Conservation (phyloP, 75 land plant genomes). For the Sequoiadendron giganteum region DNA sequence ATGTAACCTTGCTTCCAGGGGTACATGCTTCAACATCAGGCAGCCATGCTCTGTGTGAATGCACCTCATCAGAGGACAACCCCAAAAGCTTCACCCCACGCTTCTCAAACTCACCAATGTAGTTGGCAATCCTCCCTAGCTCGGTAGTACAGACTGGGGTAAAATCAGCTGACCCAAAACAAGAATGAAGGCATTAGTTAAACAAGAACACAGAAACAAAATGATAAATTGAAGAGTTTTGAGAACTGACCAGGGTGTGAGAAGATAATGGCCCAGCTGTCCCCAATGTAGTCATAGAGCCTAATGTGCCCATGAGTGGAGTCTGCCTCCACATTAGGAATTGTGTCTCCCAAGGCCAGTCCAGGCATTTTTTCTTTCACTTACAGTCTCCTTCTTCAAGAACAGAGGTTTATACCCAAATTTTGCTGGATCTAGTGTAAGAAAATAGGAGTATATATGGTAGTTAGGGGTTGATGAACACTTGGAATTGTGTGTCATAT, state of each 20-base stretch:
- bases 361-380: conserved; percentile 57
- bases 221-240: background rate
- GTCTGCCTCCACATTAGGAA: conserved; percentile 77
- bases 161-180: conserved; percentile 61
- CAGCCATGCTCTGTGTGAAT: conserved; percentile 77
- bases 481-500: background rate
- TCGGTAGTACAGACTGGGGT: conserved; percentile 98
- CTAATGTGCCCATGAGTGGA: conserved; percentile 77
- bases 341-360: conserved; percentile 68
- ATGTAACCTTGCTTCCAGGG: conserved; percentile 57
- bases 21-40: conserved; percentile 79
- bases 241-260: conserved; percentile 81
- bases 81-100: conserved; percentile 91
- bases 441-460: background rate
- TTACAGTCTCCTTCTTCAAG: background rate
- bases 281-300: conserved; percentile 68
- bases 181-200: background rate
- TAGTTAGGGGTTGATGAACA: background rate
- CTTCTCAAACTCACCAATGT: conserved; percentile 60
- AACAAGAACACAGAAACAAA: background rate
- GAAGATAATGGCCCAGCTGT: conserved; percentile 74
- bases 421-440: background rate
- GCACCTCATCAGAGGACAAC: conserved; percentile 75
- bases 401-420: background rate
- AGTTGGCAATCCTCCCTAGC: conserved; percentile 70